Evolutionary conservation across 169 alveolate genomes (phyloP).

Genomic region (Plasmodium vinckei): DNA sequence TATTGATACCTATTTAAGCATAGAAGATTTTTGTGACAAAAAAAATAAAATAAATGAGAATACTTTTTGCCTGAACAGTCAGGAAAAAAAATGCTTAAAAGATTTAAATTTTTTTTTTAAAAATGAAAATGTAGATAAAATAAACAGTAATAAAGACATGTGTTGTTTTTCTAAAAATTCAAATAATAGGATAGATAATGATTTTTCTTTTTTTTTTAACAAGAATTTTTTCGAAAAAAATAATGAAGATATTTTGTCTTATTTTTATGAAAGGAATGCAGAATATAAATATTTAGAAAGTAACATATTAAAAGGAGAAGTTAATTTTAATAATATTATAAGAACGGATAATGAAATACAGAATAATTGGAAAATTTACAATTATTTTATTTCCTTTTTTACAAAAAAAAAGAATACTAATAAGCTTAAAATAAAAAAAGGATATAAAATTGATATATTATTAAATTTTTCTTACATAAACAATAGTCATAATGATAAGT

Average conservation of each 20-base stretch:
- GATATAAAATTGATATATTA: conserved; percentile 57
- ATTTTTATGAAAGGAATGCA: conserved; percentile 17
- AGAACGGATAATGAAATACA: not conserved
- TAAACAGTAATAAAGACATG: conserved; percentile 11
- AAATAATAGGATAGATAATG: not conserved
- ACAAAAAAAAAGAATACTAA: conserved; percentile 9
- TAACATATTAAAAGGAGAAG: conserved; percentile 61
- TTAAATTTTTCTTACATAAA: conserved; percentile 53
- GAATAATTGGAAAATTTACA: too few species aligned
- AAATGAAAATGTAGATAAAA: conserved; percentile 28
- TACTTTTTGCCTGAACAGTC: not conserved
- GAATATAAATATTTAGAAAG: conserved; percentile 36
- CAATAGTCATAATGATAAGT: conserved; percentile 55
- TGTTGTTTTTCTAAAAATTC: conserved; percentile 33
- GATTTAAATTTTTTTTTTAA: conserved; percentile 22
- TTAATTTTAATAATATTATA: conserved; percentile 18
- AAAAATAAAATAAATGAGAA: not conserved
- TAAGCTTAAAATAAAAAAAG: conserved; percentile 37
- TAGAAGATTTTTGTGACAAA: too few species aligned
- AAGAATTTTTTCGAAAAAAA: not conserved
- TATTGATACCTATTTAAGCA: conserved; percentile 31
- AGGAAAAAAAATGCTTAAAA: conserved; percentile 13
- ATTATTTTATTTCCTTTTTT: conserved; percentile 17
- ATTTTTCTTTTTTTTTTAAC: not conserved
- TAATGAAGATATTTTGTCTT: not conserved